Evolutionary conservation across 1,139 yeast genomes (phyloP).

Genomic region (Magnusiomyces suaveolens): DNA sequence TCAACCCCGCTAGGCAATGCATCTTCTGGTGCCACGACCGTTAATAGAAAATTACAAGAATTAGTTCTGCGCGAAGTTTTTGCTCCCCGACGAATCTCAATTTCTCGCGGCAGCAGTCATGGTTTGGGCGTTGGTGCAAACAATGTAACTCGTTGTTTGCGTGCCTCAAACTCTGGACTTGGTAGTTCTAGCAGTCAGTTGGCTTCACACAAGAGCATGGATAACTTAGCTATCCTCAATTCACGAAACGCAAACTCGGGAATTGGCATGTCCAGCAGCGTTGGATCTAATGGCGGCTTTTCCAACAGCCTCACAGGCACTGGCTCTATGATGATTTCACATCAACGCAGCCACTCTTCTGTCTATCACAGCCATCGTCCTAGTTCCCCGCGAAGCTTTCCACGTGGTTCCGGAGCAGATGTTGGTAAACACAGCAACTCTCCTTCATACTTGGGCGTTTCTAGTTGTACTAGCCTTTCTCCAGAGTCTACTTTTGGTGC

Average conservation of each 20-base stretch:
- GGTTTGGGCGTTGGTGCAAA: too few species aligned
- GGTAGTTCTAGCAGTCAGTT: not conserved
- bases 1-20: constrained; percentile 12
- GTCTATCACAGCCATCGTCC: constrained; percentile 1
- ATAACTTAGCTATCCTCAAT: constrained; percentile 3
- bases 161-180: not conserved
- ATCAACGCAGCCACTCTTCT: constrained; percentile 11
- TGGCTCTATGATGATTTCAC: constrained; percentile 3
- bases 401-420: not conserved
- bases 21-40: constrained; percentile 51
- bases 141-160: too few species aligned
- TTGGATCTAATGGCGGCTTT: not conserved
- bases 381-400: not conserved
- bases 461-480: not conserved
- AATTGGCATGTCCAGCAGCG: not conserved
- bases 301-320: not conserved
- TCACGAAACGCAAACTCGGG: too few species aligned
- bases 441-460: not conserved
- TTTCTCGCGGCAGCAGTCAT: not conserved
- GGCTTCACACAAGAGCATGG: constrained; percentile 12
- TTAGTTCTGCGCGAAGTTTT: constrained; percentile 61
- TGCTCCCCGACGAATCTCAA: constrained; percentile 37
- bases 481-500: not conserved
- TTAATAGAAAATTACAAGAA: constrained; percentile 56
- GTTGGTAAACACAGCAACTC: not conserved